phyloP scores from a whole-genome alignment of 2,329 filamentous ascomycete genomes.

The Cephalotrichum gorgonifer region DNA sequence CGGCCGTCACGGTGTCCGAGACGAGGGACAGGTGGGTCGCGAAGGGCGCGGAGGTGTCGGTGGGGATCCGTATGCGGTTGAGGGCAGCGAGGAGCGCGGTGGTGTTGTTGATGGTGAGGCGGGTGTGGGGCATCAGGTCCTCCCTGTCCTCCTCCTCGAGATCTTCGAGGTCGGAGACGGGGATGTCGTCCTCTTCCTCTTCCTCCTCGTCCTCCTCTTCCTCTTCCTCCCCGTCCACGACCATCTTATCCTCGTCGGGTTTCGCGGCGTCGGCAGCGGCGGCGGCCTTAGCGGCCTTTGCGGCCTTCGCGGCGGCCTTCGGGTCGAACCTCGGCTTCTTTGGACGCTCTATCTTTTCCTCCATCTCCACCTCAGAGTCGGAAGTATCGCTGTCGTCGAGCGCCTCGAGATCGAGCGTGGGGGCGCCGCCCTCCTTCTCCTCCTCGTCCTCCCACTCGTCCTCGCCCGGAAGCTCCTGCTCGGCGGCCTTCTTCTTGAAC shows the following conservation, averaged over 20 bases:
- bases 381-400: slow-evolving; percentile 52
- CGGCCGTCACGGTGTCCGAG: slow-evolving; percentile 52
- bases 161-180: slow-evolving; percentile 78
- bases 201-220: slow-evolving; percentile 53
- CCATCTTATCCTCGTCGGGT: slow-evolving; percentile 1
- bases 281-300: slow-evolving; percentile 1
- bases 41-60: slow-evolving; percentile 61
- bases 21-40: slow-evolving; percentile 71
- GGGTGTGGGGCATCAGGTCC: slow-evolving; percentile 81
- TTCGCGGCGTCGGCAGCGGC: slow-evolving; percentile 3
- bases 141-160: slow-evolving; percentile 69
- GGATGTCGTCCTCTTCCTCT: slow-evolving; percentile 77
- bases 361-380: slow-evolving; percentile 68
- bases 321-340: slow-evolving; percentile 30
- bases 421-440: slow-evolving; percentile 14
- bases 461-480: slow-evolving; percentile 12
- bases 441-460: slow-evolving; percentile 13
- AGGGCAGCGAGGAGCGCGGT: slow-evolving; percentile 71
- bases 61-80: slow-evolving; percentile 66
- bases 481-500: neutral
- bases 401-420: slow-evolving; percentile 37
- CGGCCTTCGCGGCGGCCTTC: slow-evolving; percentile 23
- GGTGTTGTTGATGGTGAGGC: slow-evolving; percentile 95
- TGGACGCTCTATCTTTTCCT: slow-evolving; percentile 54
- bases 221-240: slow-evolving; percentile 28